Evolutionary conservation across 768 basidiomycete species (phyloP), one percentile per base, ranked within the genome.

Genomic region (Tulasnella calospora): DNA sequence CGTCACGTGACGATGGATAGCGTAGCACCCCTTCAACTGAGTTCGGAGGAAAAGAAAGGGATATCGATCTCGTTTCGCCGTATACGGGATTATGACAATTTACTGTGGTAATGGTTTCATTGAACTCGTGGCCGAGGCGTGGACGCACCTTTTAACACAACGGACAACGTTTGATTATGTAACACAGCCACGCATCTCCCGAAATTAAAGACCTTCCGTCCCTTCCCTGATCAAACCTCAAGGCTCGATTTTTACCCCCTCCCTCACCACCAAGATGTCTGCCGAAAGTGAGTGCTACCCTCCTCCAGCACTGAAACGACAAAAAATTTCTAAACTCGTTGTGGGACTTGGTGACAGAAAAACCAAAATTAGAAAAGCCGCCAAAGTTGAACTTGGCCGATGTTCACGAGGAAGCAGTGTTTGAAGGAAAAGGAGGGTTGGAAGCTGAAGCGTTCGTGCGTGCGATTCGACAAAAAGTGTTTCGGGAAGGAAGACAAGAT

Each of bases 141-240:
- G 61, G 7, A 1, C 61, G 61, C 61, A 35, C 6, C 61, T 67
- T 67, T 67, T 67, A 67, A 30, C 61, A 67, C 61, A 67, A 67
- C 61, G 61, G 61, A 67, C 61, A 67, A 67, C 61, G 17, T 35
- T 67, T 19, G 61, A 67, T 67, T 67, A 67, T 30, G 61, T 67
- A 67, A 67, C 61, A 67, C 61, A 67, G 61, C 61, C 61, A 67
- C 61, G 61, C 61, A 30, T 67, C n/a, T 13, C 15, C 61, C 61
- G 61, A 67, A 35, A 67, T 67, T 67, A 67, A 33, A 5, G 27
- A 2, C 27, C 30, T 15, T 5, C 33, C 61, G 2, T 27, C 33
- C 13, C 38, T 44, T 44, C 61, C 61, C 61, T 67, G 61, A 17
- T 5, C 61, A 67, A 44, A 67, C 61, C 61, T 67, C 61, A 67